phyloP scores from a whole-genome alignment of 495 filamentous ascomycete species.

The Xylaria telfairii region DNA sequence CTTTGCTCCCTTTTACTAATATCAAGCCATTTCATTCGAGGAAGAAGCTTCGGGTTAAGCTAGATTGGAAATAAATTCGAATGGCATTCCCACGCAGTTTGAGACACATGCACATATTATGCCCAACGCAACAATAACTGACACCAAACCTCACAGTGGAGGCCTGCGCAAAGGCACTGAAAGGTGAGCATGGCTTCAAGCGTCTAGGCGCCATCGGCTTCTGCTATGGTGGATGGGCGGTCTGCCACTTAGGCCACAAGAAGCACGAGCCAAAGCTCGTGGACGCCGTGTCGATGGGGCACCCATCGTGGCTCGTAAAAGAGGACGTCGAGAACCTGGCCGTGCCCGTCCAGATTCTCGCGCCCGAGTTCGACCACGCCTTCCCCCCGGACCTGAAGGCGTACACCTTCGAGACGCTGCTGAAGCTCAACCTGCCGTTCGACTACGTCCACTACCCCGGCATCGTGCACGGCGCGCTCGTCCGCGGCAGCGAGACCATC shows the following conservation, averaged over 20 bases:
- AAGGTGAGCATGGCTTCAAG: constrained; percentile 40
- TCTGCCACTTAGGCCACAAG: constrained; percentile 50
- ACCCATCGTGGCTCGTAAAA: constrained; percentile 57
- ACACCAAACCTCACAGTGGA: constrained; percentile 40
- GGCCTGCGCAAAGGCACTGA: constrained; percentile 53
- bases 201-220: constrained; percentile 63
- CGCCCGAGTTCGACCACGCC: constrained; percentile 59
- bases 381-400: constrained; percentile 61
- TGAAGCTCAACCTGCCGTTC: constrained; percentile 51
- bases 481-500: constrained; percentile 51
- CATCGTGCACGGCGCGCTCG: constrained; percentile 56
- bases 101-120: not conserved
- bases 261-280: constrained; percentile 52
- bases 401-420: constrained; percentile 50
- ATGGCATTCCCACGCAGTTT: not conserved
- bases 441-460: constrained; percentile 66
- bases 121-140: not conserved
- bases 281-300: constrained; percentile 60
- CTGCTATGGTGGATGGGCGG: constrained; percentile 68
- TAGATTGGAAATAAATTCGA: not conserved
- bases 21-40: not conserved
- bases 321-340: constrained; percentile 57
- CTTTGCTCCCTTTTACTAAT: not conserved
- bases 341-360: constrained; percentile 64
- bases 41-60: not conserved